Conservation (phyloP, 2,329 filamentous ascomycete species). For the Orbilia oligospora region DNA sequence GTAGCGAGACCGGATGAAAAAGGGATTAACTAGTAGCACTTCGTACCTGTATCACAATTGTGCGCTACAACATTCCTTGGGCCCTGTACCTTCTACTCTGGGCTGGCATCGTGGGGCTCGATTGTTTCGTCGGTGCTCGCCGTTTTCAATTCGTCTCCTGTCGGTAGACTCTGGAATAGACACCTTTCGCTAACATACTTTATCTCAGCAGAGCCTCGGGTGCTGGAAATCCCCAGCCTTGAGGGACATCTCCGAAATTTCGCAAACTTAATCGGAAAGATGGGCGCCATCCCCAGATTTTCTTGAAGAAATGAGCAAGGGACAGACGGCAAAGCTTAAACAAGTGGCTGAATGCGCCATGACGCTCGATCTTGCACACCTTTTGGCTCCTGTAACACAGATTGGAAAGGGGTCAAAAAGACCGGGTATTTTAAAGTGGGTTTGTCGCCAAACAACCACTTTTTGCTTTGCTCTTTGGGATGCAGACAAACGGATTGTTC, state of each 20-base stretch:
- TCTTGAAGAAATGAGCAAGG: slow-evolving; percentile 29
- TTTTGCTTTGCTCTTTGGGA: background rate
- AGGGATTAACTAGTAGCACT: background rate
- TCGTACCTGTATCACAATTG: background rate
- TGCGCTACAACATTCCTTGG: background rate
- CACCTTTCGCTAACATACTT: background rate
- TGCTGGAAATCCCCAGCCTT: background rate
- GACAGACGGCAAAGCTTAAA: slow-evolving; percentile 51
- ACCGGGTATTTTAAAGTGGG: slow-evolving; percentile 34
- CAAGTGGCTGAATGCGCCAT: slow-evolving; percentile 43
- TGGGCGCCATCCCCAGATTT: slow-evolving; percentile 34
- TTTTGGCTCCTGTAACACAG: slow-evolving; percentile 44
- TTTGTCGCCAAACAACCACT: slow-evolving; percentile 20
- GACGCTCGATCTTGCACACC: slow-evolving; percentile 31
- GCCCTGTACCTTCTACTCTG: background rate
- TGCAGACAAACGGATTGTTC: no score
- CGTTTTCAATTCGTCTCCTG: background rate
- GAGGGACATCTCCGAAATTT: slow-evolving; percentile 10
- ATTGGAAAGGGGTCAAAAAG: slow-evolving; percentile 27
- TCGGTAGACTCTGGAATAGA: background rate
- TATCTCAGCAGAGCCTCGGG: background rate
- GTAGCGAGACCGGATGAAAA: background rate
- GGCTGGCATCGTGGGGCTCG: background rate
- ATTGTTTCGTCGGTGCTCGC: background rate
- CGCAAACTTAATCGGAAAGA: slow-evolving; percentile 30